Conservation (phyloP, 2,329 filamentous ascomycete species). For the Verticillium isaacii region DNA sequence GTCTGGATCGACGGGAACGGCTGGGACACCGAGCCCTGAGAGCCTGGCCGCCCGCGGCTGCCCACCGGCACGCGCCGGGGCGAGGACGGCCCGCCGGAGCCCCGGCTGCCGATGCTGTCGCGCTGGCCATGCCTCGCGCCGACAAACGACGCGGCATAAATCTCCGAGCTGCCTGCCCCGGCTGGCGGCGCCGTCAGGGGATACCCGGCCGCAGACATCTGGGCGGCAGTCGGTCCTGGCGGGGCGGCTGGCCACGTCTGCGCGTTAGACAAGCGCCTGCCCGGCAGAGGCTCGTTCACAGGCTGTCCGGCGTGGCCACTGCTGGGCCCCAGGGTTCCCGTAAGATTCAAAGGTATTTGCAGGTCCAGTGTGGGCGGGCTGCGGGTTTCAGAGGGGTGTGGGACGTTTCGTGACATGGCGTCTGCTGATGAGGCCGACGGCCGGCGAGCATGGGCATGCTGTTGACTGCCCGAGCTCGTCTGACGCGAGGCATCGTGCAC, state of each 20-base stretch:
- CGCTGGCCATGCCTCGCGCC: not conserved
- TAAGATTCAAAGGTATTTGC: constrained; percentile 18
- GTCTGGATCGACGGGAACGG: constrained; percentile 2
- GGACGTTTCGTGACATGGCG: not conserved
- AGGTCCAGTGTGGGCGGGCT: constrained; percentile 20
- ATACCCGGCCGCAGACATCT: constrained; percentile 19
- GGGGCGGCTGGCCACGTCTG: constrained; percentile 43
- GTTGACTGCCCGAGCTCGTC: not conserved
- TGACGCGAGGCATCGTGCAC: not conserved
- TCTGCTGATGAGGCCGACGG: not conserved
- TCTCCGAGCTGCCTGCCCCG: constrained; percentile 23
- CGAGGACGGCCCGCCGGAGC: constrained; percentile 15
- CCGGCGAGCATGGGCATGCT: not conserved
- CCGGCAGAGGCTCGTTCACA: not conserved
- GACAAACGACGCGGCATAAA: constrained; percentile 25
- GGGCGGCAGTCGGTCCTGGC: constrained; percentile 12
- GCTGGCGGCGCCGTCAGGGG: constrained; percentile 36
- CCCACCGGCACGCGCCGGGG: constrained; percentile 35
- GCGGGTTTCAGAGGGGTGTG: not conserved
- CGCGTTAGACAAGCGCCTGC: constrained; percentile 28
- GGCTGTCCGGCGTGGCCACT: not conserved
- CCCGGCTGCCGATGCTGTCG: not conserved
- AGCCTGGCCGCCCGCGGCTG: constrained; percentile 42
- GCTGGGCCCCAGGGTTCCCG: not conserved
- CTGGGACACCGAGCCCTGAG: constrained; percentile 26